Evolutionary conservation across 192 early-diverging fungal species (phyloP), one percentile per base, ranked within the genome.

Genomic region (Linnemannia hyalina): DNA sequence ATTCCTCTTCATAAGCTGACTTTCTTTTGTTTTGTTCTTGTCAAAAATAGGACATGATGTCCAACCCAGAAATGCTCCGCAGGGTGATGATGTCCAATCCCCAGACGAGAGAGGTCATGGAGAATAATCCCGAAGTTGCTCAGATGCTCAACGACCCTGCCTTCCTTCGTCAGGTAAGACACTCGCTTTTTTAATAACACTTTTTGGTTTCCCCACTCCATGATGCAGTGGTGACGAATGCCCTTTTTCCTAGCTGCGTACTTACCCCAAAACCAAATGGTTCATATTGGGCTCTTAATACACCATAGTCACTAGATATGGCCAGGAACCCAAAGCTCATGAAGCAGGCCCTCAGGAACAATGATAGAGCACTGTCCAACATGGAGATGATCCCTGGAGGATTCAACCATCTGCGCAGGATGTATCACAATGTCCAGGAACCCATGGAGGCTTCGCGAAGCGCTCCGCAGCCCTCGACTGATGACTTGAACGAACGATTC

Each of bases 381-480:
- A 81, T 94, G 80, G 93, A 94, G 77, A 91, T 92, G 71, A 88
- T 94, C 65, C 93, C 93, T 18, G 93, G 93, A 40, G 93, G 93
- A 60, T 94, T 94, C 73, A 92, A 94, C 74, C 92, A 93, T 84
- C 85, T 94, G 42, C 89, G 90, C 47, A 74, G 92, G 23, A 88
- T 94, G 89, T 92, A 93, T 76, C 88, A 88, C 55, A 90, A 88
- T 41, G 68, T 94, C 41, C 91, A 93, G 80, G 90, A 90, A 57
- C 92, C 92, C 46, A 85, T 92, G 78, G 93, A 91, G 20, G 90
- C 93, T 13, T 90, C 93, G 7, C 69, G 85, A 47, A 79, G 77
- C 55, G 68, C 88, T n/a, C 82, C 82, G 41, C 63, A 82, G 44
- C 74, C 83, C 63, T 83, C 88, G 46, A 88, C 87, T n/a, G 90